Evolutionary conservation across 768 basidiomycete genomes (phyloP).

Genomic region (Leccinum arenicola): DNA sequence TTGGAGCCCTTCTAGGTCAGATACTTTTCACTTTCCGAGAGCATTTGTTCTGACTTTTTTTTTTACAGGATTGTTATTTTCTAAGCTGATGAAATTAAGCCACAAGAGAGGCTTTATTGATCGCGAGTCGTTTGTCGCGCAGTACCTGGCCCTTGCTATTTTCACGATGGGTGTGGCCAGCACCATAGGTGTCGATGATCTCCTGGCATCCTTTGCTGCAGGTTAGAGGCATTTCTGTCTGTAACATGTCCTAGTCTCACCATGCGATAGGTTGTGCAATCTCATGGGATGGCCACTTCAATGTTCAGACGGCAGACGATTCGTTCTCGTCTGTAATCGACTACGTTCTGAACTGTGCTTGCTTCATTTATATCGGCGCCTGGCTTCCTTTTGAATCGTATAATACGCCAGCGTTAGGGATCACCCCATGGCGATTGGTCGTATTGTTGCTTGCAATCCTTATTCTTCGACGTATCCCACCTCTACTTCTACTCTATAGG

Average conservation of each 20-base stretch:
- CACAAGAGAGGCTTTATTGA: conserved; percentile 65
- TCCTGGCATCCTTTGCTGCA: conserved; percentile 85
- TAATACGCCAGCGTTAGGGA: conserved; percentile 52
- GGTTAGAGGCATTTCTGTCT: conserved; percentile 39
- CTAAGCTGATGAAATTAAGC: conserved; percentile 68
- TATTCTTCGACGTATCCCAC: conserved; percentile 75
- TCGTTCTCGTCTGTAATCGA: conserved; percentile 90
- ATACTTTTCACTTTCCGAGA: conserved; percentile 1
- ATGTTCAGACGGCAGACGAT: conserved; percentile 77
- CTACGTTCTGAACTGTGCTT: conserved; percentile 76
- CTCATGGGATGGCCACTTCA: conserved; percentile 88
- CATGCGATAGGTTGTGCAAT: conserved; percentile 72
- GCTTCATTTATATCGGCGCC: conserved; percentile 85
- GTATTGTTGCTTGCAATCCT: conserved; percentile 68
- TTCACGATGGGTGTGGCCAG: conserved; percentile 79
- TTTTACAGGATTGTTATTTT: conserved; percentile 57
- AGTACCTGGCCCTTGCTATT: conserved; percentile 71
- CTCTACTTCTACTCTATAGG: conserved; percentile 70
- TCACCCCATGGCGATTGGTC: conserved; percentile 69
- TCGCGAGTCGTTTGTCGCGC: conserved; percentile 83
- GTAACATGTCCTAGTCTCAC: background rate
- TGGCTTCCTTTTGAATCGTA: conserved; percentile 73
- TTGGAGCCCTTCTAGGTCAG: conserved; percentile 59
- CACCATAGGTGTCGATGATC: conserved; percentile 81
- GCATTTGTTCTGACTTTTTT: background rate